Percentiles rank a stretch among this genome's conserved stretches.
These are phyloP conservation scores for Ulvella scutata DNA, from an alignment of 139 green algal genomes.

Conservation along the genomic window DNA sequence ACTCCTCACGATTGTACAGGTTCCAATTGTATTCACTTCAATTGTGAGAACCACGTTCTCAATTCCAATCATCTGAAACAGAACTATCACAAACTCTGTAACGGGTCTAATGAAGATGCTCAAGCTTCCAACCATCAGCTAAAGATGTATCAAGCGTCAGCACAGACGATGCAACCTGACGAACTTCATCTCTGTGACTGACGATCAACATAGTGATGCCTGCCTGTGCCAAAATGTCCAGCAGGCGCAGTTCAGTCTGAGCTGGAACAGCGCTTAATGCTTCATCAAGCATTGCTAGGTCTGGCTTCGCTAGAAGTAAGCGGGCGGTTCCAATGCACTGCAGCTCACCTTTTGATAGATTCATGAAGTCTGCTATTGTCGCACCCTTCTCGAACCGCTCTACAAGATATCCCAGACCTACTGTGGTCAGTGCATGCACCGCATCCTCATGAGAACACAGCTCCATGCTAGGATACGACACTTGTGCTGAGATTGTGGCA, in stretches of 20 bases:
- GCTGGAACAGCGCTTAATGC: neutral
- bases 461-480: neutral
- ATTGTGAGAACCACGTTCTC: too few species aligned
- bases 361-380: neutral
- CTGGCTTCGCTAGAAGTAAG: neutral
- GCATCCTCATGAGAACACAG: neutral
- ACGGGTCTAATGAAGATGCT: too few species aligned
- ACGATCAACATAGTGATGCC: neutral
- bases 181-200: neutral
- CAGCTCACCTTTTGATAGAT: neutral
- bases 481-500: neutral
- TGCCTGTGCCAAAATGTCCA: neutral
- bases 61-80: too few species aligned
- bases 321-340: neutral
- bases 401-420: neutral
- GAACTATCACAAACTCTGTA: too few species aligned
- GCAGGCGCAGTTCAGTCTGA: neutral
- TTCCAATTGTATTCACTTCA: too few species aligned
- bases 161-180: neutral
- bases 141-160: neutral
- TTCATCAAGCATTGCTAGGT: neutral
- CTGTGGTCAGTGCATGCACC: neutral
- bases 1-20: too few species aligned
- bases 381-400: neutral
- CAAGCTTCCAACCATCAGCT: neutral